Evolutionary conservation across 148 eudicot species (phyloP), one percentile per base, ranked within the genome.

Genomic region (Heliosperma pusillum): DNA sequence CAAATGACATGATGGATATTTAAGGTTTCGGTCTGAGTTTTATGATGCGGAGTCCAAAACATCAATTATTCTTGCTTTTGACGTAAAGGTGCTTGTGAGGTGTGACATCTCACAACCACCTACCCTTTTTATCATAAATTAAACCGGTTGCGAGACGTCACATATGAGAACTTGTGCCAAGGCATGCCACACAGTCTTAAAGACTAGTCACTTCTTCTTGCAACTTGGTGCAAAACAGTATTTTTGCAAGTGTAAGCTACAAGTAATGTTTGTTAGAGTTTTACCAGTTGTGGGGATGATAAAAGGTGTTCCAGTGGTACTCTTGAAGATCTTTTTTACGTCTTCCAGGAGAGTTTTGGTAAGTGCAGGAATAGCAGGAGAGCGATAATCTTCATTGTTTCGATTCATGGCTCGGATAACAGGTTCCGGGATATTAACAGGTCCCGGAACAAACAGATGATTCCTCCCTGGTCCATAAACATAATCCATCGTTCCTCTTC

Each of bases 261-360:
- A 29, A 29, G 42, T 29, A 13, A 13, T 16, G 21, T n/a, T 3
- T 22, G 6, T 65, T 3, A 60, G n/a, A 25, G 29, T 21, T 44
- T 65, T 81, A 95, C 98, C 98, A 80, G 98, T 95, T 50, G 98
- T 95, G 71, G 98, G 98, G 73, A 95, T 60, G 70, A 95, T 74
- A 75, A 95, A 95, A 2, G 98, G 93, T 76, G 89, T 88, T 71
- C 98, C 98, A 71, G 89, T 24, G 73, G 92, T 90, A 78, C 89
- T 92, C 88, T 95, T 95, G 83, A 95, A 95, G 73, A 95, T 95
- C 89, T 95, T 83, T 87, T 95, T 95, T 80, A 95, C 98, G 82
- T 95, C 98, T 76, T 95, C 93, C 33, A 95, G 82, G 20, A 95
- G 82, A 61, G 63, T 58, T 80, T 88, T 90, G 10, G 98, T 95